A percentile compares a stretch with the other conserved stretches of the same genome.
Conservation (phyloP, 2,329 filamentous ascomycete species). For the Fusarium drepaniforme region DNA sequence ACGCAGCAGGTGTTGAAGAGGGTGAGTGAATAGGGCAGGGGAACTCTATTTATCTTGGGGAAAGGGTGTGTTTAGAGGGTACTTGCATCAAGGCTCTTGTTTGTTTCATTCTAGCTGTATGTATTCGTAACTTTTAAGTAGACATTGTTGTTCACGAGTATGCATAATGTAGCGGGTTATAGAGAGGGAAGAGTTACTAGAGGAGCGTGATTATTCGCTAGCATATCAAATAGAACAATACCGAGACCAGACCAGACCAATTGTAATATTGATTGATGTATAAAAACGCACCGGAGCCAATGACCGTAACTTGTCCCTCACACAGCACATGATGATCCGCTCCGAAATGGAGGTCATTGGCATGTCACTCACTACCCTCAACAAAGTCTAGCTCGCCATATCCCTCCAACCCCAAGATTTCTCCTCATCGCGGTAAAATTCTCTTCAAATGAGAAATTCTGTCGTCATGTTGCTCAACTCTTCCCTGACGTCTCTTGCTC, state of each 20-base stretch:
- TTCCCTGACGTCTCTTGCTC: not conserved
- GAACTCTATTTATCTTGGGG: not conserved
- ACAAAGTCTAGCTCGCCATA: not conserved
- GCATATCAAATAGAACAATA: not conserved
- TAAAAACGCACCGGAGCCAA: not conserved
- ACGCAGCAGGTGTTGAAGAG: not conserved
- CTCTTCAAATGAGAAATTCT: not conserved
- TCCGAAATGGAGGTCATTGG: not conserved
- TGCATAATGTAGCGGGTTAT: not conserved
- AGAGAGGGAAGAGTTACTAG: not conserved
- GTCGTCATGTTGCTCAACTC: not conserved
- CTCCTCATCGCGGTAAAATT: not conserved
- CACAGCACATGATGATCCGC: not conserved
- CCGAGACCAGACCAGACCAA: accelerated
- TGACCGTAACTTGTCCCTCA: not conserved
- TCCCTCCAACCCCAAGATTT: not conserved
- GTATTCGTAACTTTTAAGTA: not conserved
- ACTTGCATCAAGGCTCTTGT: not conserved
- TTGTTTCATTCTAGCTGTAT: not conserved
- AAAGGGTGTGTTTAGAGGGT: not conserved
- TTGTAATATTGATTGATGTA: accelerated
- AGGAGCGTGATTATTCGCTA: too few species aligned
- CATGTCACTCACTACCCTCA: not conserved
- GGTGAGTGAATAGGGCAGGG: not conserved
- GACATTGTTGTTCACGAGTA: not conserved